Evolutionary conservation across 1,284 basidiomycete genomes (phyloP).

Genomic region (Ceratobasidium sp.): DNA sequence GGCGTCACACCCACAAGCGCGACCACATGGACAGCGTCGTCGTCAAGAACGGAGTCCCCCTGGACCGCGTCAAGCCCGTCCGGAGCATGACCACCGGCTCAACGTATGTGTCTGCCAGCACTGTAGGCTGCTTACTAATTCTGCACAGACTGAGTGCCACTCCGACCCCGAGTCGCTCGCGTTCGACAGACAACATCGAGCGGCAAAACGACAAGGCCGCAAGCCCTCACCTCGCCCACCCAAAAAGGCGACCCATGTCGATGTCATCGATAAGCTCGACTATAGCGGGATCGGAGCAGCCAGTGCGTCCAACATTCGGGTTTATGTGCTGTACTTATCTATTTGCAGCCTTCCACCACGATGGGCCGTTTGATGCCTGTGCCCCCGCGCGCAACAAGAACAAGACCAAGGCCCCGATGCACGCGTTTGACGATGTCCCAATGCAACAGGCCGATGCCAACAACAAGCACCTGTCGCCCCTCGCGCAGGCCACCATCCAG

Average conservation of each 20-base stretch:
- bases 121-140: neutral
- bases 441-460: slow-evolving; percentile 54
- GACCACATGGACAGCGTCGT: neutral
- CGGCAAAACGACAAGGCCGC: slow-evolving; percentile 50
- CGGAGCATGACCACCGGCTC: slow-evolving; percentile 16
- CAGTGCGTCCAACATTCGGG: slow-evolving; percentile 58
- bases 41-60: neutral
- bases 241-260: slow-evolving; percentile 72
- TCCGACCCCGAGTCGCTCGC: slow-evolving; percentile 18
- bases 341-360: slow-evolving; percentile 79
- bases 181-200: slow-evolving; percentile 20
- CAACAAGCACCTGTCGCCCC: slow-evolving; percentile 43
- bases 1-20: neutral
- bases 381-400: slow-evolving; percentile 84
- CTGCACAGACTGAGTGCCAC: neutral
- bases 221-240: slow-evolving; percentile 55
- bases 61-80: slow-evolving; percentile 14
- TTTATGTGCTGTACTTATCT: slow-evolving; percentile 37
- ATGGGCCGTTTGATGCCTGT: slow-evolving; percentile 86
- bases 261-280: slow-evolving; percentile 70
- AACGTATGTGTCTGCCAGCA: neutral
- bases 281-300: slow-evolving; percentile 69
- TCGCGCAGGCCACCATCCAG: slow-evolving; percentile 41
- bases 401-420: slow-evolving; percentile 77
- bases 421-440: slow-evolving; percentile 67